These are phyloP conservation scores for Aspergillus ostianus DNA, from an alignment of 495 filamentous ascomycete species.

Conservation along the genomic window DNA sequence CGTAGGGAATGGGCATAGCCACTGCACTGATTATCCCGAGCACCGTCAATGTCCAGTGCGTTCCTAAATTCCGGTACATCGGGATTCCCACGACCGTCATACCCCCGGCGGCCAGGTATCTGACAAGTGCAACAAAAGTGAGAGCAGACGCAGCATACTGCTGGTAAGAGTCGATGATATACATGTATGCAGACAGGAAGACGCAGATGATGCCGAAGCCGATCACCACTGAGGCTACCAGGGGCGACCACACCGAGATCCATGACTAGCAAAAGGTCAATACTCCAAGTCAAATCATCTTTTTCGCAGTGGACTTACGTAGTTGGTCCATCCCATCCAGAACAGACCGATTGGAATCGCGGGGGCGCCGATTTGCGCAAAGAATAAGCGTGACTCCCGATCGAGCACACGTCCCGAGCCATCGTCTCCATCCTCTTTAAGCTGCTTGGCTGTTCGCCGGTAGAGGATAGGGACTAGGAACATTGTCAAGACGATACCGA, in stretches of 20 bases:
- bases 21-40: constrained; percentile 48
- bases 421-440: constrained; percentile 14
- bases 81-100: constrained; percentile 50
- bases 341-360: constrained; percentile 56
- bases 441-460: constrained; percentile 49
- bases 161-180: constrained; percentile 56
- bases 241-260: constrained; percentile 56
- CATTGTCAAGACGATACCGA: constrained; percentile 50
- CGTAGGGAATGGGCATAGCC: constrained; percentile 53
- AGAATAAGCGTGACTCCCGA: constrained; percentile 30
- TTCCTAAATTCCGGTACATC: constrained; percentile 53
- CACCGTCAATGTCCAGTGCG: constrained; percentile 57
- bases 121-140: constrained; percentile 48
- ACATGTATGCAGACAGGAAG: constrained; percentile 54
- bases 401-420: neutral
- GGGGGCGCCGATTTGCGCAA: constrained; percentile 54
- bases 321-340: constrained; percentile 61
- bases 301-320: constrained; percentile 28
- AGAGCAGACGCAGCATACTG: constrained; percentile 44
- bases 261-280: constrained; percentile 12
- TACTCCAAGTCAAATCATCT: neutral
- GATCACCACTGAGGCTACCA: constrained; percentile 48
- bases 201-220: constrained; percentile 54
- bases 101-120: constrained; percentile 51
- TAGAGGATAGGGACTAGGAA: constrained; percentile 54